These are phyloP conservation scores for Ustulina deusta DNA, from an alignment of 2,329 filamentous ascomycete genomes.

Conservation along the genomic window DNA sequence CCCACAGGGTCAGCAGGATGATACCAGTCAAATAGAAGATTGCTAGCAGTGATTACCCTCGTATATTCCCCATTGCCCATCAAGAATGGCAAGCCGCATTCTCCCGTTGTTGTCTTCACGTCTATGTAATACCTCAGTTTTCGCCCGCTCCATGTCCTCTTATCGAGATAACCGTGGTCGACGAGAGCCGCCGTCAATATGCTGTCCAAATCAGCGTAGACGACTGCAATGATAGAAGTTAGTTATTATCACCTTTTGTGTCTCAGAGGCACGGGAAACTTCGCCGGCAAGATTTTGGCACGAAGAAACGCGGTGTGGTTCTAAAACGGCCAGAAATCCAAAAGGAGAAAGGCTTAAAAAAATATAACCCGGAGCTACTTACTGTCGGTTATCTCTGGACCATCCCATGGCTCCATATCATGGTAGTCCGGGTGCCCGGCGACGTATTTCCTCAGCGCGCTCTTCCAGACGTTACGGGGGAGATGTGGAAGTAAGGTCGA, in stretches of 20 bases:
- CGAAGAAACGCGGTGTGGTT: no score
- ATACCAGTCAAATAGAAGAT: not conserved
- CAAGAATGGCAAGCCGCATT: constrained; percentile 20
- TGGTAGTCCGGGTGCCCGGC: not conserved
- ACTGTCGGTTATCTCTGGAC: not conserved
- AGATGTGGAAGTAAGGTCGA: not conserved
- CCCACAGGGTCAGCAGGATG: not conserved
- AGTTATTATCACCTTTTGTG: not conserved
- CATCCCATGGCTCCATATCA: not conserved
- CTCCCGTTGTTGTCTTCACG: constrained; percentile 26
- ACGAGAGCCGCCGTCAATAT: constrained; percentile 3
- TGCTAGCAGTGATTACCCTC: not conserved
- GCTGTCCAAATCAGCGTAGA: constrained; percentile 7
- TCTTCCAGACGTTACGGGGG: not conserved
- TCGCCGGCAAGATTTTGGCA: no score
- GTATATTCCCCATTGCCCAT: not conserved
- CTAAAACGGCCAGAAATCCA: no score
- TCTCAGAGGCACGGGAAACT: not conserved
- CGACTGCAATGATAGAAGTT: not conserved
- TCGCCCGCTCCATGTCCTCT: not conserved
- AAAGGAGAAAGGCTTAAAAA: not conserved
- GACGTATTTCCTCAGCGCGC: not conserved
- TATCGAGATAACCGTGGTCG: constrained; percentile 12
- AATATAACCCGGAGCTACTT: not conserved
- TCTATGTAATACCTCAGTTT: constrained; percentile 15